These are phyloP conservation scores for Chimonanthus salicifolius DNA, from an alignment of 164 flowering plant genomes.

Conservation along the genomic window DNA sequence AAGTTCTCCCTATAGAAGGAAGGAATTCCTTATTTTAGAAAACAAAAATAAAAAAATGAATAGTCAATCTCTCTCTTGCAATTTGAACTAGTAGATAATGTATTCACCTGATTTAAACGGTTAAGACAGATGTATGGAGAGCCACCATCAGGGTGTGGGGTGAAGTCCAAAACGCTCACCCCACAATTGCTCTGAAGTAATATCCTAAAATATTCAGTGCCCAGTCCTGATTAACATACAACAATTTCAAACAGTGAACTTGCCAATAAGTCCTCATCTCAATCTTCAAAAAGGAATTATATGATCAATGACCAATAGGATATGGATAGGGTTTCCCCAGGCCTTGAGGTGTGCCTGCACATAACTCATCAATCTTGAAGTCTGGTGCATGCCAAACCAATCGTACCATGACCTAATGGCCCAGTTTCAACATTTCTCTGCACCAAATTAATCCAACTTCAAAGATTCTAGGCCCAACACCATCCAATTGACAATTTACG, in stretches of 20 bases:
- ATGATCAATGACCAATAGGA: not conserved
- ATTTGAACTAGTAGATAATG: not conserved
- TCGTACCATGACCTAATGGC: not conserved
- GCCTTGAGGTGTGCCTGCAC: not conserved
- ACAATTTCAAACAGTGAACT: conserved; percentile 1
- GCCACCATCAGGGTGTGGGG: conserved; percentile 54
- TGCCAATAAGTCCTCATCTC: not conserved
- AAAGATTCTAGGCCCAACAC: not conserved
- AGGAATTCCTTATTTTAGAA: not conserved
- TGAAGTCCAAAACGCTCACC: conserved; percentile 84
- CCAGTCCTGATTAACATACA: conserved; percentile 46
- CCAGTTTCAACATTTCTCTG: not conserved
- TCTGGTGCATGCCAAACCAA: not conserved
- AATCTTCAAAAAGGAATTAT: not conserved
- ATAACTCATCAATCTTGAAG: no score
- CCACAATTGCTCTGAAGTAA: conserved; percentile 97
- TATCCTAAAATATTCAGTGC: conserved; percentile 78
- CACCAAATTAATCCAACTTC: not conserved
- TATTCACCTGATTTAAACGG: conserved; percentile 80
- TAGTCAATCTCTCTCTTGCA: not conserved
- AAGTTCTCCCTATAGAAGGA: not conserved
- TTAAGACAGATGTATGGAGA: conserved; percentile 75
- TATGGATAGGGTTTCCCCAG: not conserved
- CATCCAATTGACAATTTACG: not conserved
- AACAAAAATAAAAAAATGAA: no score